These are phyloP conservation scores for Effrenium voratum DNA, from an alignment of 73 alveolate genomes.

Conservation along the genomic window DNA sequence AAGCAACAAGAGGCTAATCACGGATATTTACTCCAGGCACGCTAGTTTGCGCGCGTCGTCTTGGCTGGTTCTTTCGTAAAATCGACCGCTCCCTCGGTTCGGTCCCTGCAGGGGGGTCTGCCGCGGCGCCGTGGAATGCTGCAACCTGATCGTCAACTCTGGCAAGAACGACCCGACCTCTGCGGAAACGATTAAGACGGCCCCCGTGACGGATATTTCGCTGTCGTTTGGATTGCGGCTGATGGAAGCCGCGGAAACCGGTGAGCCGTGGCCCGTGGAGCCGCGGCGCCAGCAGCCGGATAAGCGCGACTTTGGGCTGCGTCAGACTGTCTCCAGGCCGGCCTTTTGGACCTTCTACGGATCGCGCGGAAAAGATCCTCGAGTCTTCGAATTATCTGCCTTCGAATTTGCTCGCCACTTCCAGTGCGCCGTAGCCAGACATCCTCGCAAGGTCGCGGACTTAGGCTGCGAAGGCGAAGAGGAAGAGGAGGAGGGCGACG, in stretches of 20 bases:
- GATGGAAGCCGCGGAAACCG: not conserved
- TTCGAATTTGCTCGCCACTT: conserved; percentile 20
- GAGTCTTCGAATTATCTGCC: not conserved
- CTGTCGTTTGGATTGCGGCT: not conserved
- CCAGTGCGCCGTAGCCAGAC: not conserved
- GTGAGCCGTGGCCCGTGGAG: conserved; percentile 7
- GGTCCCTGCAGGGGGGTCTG: conserved; percentile 6
- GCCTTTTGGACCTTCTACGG: conserved; percentile 34
- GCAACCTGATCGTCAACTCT: not conserved
- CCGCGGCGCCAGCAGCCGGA: not conserved
- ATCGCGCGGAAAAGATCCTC: not conserved
- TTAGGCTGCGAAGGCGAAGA: not conserved
- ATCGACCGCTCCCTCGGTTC: no score
- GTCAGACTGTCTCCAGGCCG: not conserved
- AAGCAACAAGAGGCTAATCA: conserved; percentile 11
- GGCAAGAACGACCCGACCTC: not conserved
- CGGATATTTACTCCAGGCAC: conserved; percentile 43
- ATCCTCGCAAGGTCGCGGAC: no score
- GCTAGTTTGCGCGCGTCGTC: no score
- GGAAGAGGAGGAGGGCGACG: not conserved
- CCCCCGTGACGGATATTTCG: conserved; percentile 34
- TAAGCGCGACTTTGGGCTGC: not conserved
- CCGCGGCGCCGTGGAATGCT: conserved; percentile 55
- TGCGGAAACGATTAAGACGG: conserved; percentile 50
- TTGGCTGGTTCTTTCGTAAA: not conserved